Evolutionary conservation across 2,329 filamentous ascomycete species (phyloP), one percentile per base, ranked within the genome.

Genomic region (Neobulgaria alba): DNA sequence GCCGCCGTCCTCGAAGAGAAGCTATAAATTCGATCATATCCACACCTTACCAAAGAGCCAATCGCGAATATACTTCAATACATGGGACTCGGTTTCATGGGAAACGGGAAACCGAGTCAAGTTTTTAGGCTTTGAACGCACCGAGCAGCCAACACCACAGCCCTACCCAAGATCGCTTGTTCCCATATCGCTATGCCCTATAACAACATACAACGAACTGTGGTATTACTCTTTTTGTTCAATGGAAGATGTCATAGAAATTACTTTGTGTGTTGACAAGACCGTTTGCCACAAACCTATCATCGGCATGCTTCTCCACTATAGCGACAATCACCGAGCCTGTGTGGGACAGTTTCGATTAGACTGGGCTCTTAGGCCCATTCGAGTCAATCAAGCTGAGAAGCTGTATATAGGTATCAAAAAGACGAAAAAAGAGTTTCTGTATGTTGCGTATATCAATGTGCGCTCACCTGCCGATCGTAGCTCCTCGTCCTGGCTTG

Each of bases 151-250:
- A 35, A 35, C 18, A 35, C 21, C 35, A 29, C 35, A 17, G 15
- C 15, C 35, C 29, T 37, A 37, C 15, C 35, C 20, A 37, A 37
- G 20, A 37, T 37, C 35, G 18, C 20, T 37, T 14, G 20, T 37
- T 29, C 35, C 35, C 10, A 37, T 37, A 23, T 37, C 35, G 16
- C 14, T 15, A 37, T 23, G 20, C 15, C 35, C 35, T 37, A 17
- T 7, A 29, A 37, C 35, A 37, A 37, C 35, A 37, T 37, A 37
- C 16, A 29, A 37, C 20, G 35, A 29, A 29, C 35, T 10, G 5
- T 37, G 35, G 35, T 37, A 26, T 29, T 37, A 37, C 35, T 37
- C 35, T n/a, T 37, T 26, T 37, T 37, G 35, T 37, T 37, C 35
- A 26, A 37, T 37, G 35, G 21, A 37, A 37, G 35, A 29, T 29